Evolutionary conservation across 768 basidiomycete species (phyloP).

Genomic region (Lentinula aciculospora): DNA sequence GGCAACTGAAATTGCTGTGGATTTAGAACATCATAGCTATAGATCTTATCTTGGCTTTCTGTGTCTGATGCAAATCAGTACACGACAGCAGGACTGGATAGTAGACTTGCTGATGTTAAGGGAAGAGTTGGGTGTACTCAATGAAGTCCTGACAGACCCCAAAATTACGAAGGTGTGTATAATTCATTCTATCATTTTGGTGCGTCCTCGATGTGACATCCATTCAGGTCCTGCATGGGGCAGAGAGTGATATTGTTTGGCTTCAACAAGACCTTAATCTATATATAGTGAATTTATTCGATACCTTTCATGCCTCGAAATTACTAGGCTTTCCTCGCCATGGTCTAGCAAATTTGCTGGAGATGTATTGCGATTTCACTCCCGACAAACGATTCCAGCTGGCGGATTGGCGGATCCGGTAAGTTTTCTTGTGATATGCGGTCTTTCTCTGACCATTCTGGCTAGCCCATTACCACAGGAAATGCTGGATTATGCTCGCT

Average conservation of each 20-base stretch:
- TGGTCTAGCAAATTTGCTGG: conserved; percentile 77
- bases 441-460: background rate
- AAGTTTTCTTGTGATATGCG: conserved; percentile 12
- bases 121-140: conserved; percentile 67
- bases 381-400: conserved; percentile 96
- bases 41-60: conserved; percentile 83
- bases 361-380: conserved; percentile 84
- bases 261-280: conserved; percentile 93
- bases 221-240: conserved; percentile 84
- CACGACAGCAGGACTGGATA: conserved; percentile 78
- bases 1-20: conserved; percentile 81
- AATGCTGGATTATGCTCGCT: conserved; percentile 90
- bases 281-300: conserved; percentile 94
- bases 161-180: conserved; percentile 70
- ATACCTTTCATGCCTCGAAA: conserved; percentile 93
- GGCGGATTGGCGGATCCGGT: conserved; percentile 96
- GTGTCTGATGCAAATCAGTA: conserved; percentile 91
- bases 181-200: background rate
- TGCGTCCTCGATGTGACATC: background rate
- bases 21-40: conserved; percentile 91
- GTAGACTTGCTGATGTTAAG: conserved; percentile 77
- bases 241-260: conserved; percentile 93
- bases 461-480: conserved; percentile 73
- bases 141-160: conserved; percentile 84
- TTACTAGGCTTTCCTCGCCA: conserved; percentile 78